These are phyloP conservation scores for Syzygium grande DNA, from an alignment of 345 rosid genomes.

Conservation along the genomic window DNA sequence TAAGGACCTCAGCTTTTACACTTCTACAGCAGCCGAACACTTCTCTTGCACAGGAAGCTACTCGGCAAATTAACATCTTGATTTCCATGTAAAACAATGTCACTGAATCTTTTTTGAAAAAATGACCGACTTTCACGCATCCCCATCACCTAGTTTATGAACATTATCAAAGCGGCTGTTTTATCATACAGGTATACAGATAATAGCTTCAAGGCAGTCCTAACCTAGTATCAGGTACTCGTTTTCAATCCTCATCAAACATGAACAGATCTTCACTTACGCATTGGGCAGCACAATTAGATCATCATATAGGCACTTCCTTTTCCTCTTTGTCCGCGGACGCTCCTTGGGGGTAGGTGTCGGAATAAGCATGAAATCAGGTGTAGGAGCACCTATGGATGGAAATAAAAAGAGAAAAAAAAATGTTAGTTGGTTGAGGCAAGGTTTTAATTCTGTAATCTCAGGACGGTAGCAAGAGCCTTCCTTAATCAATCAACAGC, in stretches of 20 bases:
- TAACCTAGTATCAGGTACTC: not conserved
- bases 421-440: not conserved
- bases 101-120: not conserved
- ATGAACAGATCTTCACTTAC: conserved; percentile 28
- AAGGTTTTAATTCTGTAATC: not conserved
- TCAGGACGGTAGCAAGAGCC: not conserved
- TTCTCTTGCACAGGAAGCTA: not conserved
- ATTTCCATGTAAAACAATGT: not conserved
- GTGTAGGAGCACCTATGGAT: conserved; percentile 33
- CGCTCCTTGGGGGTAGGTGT: conserved; percentile 64
- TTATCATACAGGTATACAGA: not conserved
- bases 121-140: not conserved
- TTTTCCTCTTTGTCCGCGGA: conserved; percentile 32
- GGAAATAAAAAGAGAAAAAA: not conserved
- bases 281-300: conserved; percentile 43
- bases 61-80: not conserved
- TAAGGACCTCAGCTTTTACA: not conserved
- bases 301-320: conserved; percentile 59
- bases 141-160: not conserved
- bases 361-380: conserved; percentile 31
- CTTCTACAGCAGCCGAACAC: not conserved
- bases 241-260: not conserved
- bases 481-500: not conserved
- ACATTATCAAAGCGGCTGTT: not conserved
- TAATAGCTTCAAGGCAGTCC: not conserved